phyloP scores from a whole-genome alignment of 2,329 filamentous ascomycete species.

The Fusarium nurragi region DNA sequence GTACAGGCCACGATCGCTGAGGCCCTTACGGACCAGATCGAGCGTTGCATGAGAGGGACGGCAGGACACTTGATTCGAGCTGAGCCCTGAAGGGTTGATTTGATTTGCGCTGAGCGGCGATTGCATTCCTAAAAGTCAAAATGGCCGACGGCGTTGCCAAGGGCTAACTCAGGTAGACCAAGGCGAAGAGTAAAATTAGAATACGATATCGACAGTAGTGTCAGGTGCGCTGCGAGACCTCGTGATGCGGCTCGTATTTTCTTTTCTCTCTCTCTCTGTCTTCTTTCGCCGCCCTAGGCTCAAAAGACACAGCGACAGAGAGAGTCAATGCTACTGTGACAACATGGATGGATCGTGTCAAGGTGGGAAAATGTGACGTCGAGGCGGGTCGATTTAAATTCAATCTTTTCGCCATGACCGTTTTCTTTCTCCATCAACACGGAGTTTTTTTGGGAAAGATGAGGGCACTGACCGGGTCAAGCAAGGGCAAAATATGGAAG shows the following conservation, averaged over 20 bases:
- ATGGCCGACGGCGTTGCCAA: conserved; percentile 10
- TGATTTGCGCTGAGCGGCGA: neutral
- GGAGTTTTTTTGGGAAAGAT: neutral
- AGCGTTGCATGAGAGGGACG: conserved; percentile 29
- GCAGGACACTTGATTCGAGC: conserved; percentile 29
- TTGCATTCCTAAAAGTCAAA: neutral
- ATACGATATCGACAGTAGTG: conserved; percentile 10
- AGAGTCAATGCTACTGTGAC: neutral
- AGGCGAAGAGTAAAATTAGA: conserved; percentile 36
- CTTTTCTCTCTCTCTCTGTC: neutral
- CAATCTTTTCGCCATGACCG: neutral
- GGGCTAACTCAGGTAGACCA: conserved; percentile 31
- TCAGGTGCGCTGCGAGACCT: conserved; percentile 6
- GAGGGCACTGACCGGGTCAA: conserved; percentile 2
- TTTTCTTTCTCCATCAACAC: conserved; percentile 6
- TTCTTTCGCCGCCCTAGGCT: neutral
- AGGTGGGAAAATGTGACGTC: conserved; percentile 13
- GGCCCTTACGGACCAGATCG: conserved; percentile 18
- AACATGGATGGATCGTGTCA: conserved; percentile 1
- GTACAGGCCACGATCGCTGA: neutral
- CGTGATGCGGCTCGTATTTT: conserved; percentile 32
- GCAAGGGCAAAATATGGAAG: neutral
- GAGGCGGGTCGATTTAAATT: conserved; percentile 11
- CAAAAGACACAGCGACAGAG: too few relatives aligned
- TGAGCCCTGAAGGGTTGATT: neutral